phyloP scores from a whole-genome alignment of 179 eudicot genomes.

The Spinacia oleracea region DNA sequence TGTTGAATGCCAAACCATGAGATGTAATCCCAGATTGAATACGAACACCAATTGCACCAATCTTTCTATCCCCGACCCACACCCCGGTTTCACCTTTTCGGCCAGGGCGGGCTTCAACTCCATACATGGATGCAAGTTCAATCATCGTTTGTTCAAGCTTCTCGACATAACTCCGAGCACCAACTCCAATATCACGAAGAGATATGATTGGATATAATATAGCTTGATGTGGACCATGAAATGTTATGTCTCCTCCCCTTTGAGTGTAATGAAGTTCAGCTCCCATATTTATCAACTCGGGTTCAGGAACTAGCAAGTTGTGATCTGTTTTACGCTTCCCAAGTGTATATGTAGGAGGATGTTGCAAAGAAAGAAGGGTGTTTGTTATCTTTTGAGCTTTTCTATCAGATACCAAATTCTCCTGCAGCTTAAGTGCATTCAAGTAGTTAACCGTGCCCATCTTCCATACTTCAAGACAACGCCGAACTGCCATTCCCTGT shows the following conservation, averaged over 20 bases:
- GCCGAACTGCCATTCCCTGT: slow-evolving; percentile 52
- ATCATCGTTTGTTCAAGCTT: slow-evolving; percentile 83
- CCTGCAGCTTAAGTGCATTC: slow-evolving; percentile 74
- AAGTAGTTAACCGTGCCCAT: slow-evolving; percentile 68
- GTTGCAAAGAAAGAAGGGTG: slow-evolving; percentile 70
- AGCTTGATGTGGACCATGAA: slow-evolving; percentile 83
- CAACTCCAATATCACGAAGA: slow-evolving; percentile 73
- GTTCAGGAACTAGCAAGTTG: slow-evolving; percentile 60
- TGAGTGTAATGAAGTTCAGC: slow-evolving; percentile 82
- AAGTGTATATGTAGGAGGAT: slow-evolving; percentile 90
- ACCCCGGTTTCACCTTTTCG: slow-evolving; percentile 75
- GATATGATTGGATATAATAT: slow-evolving; percentile 78
- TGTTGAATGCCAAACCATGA: slow-evolving; percentile 87
- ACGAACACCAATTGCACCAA: slow-evolving; percentile 89
- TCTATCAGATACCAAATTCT: slow-evolving; percentile 63
- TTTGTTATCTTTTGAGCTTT: slow-evolving; percentile 53
- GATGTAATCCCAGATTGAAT: slow-evolving; percentile 80
- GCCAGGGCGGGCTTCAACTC: slow-evolving; percentile 63
- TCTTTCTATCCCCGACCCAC: slow-evolving; percentile 82
- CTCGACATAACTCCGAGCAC: slow-evolving; percentile 85
- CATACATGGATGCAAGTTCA: slow-evolving; percentile 68
- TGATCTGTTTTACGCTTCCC: slow-evolving; percentile 84
- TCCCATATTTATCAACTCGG: slow-evolving; percentile 62
- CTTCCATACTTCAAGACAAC: slow-evolving; percentile 72
- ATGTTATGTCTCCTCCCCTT: slow-evolving; percentile 86